A percentile compares a stretch with the other conserved stretches of the same genome.
Conservation (phyloP, 495 filamentous ascomycete species). For the Stereocaulon alpinum region DNA sequence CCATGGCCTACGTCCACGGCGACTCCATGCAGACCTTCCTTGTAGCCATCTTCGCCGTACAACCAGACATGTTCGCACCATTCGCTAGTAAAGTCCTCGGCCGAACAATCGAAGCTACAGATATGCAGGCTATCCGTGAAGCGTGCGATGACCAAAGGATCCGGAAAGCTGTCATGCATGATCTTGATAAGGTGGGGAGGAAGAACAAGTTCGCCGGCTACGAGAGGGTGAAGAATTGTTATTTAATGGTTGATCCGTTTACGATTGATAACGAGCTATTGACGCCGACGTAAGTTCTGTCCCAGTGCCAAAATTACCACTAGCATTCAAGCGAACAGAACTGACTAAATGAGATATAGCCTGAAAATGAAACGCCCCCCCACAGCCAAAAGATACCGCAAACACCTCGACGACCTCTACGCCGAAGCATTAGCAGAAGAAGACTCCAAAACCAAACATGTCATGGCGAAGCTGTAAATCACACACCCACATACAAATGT, state of each 20-base stretch:
- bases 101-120: slow-evolving; percentile 48
- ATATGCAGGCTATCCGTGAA: slow-evolving; percentile 54
- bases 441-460: slow-evolving; percentile 39
- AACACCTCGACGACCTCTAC: slow-evolving; percentile 71
- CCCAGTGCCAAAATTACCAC: too few relatives aligned
- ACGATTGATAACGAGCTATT: slow-evolving; percentile 87
- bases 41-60: slow-evolving; percentile 78
- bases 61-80: slow-evolving; percentile 67
- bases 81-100: slow-evolving; percentile 69
- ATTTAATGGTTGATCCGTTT: slow-evolving; percentile 80
- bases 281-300: slow-evolving; percentile 79
- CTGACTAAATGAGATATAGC: too few relatives aligned
- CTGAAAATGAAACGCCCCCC: slow-evolving; percentile 92
- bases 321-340: too few relatives aligned
- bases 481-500: too few relatives aligned
- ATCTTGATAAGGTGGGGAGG: slow-evolving; percentile 71
- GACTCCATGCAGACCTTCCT: slow-evolving; percentile 75
- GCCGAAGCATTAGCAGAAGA: slow-evolving; percentile 51
- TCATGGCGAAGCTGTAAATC: slow-evolving; percentile 25
- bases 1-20: slow-evolving; percentile 82
- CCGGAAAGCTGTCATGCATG: slow-evolving; percentile 60
- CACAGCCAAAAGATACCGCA: slow-evolving; percentile 64
- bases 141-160: slow-evolving; percentile 58
- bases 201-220: slow-evolving; percentile 82
- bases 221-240: slow-evolving; percentile 67